Evolutionary conservation across 2,329 filamentous ascomycete genomes (phyloP).

Genomic region (Atkinsonella hypoxylon): DNA sequence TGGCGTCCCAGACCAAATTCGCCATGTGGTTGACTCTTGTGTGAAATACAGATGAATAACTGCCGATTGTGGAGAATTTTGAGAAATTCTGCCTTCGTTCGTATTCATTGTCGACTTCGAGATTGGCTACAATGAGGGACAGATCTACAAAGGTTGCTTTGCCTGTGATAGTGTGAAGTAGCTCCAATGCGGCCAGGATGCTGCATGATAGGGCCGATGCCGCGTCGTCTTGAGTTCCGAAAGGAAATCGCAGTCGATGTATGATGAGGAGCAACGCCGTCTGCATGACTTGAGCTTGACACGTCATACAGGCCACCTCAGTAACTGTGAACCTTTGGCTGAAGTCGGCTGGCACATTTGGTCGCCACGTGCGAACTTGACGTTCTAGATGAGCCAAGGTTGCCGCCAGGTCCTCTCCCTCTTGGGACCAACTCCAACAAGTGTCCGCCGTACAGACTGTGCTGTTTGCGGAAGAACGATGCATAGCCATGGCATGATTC

Average conservation of each 20-base stretch:
- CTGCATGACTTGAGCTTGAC: constrained; percentile 15
- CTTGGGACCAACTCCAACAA: neutral
- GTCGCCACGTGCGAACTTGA: constrained; percentile 12
- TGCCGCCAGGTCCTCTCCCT: neutral
- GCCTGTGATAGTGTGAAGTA: constrained; percentile 10
- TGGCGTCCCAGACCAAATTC: neutral
- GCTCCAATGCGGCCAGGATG: constrained; percentile 14
- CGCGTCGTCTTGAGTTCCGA: constrained; percentile 1
- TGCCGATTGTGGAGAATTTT: constrained; percentile 7
- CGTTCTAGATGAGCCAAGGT: constrained; percentile 8
- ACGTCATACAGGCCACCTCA: constrained; percentile 18
- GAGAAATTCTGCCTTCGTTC: constrained; percentile 7
- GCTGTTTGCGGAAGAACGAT: neutral
- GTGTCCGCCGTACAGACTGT: neutral
- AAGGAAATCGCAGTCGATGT: constrained; percentile 13
- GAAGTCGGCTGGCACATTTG: constrained; percentile 12
- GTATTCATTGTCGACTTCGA: constrained; percentile 11
- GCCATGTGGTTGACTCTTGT: neutral
- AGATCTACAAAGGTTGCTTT: constrained; percentile 11
- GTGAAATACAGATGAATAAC: constrained; percentile 4
- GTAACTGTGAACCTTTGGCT: constrained; percentile 8
- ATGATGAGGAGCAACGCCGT: constrained; percentile 13
- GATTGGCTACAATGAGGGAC: constrained; percentile 13
- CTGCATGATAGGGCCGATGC: constrained; percentile 5
- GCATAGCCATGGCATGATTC: constrained; percentile 9